phyloP scores from a whole-genome alignment of 495 filamentous ascomycete species.

The Bathelium albidoporum region DNA sequence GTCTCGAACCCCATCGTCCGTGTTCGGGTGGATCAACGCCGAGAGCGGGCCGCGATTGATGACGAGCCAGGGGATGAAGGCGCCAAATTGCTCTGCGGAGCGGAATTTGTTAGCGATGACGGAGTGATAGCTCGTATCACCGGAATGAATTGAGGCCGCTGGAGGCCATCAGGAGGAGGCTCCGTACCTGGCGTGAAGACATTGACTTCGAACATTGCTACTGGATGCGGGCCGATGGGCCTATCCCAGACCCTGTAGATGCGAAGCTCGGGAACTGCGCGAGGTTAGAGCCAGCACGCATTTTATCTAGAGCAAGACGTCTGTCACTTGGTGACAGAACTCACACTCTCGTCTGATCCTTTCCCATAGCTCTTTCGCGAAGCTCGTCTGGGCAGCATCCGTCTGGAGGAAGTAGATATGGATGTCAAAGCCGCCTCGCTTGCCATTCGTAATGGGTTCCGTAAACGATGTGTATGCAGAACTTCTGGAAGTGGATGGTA shows the following conservation, averaged over 20 bases:
- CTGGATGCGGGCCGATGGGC: constrained; percentile 71
- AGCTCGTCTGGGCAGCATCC: constrained; percentile 50
- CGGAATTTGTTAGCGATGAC: background rate
- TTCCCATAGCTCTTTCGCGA: constrained; percentile 63
- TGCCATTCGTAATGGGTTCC: constrained; percentile 27
- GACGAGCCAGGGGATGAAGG: constrained; percentile 75
- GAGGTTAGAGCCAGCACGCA: too few species aligned
- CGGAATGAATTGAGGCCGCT: background rate
- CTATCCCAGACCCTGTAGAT: constrained; percentile 69
- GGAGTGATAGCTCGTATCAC: constrained; percentile 2
- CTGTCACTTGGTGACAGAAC: constrained; percentile 15
- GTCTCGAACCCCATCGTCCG: constrained; percentile 50
- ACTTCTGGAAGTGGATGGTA: constrained; percentile 20
- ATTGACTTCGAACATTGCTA: constrained; percentile 90
- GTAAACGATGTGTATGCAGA: constrained; percentile 26
- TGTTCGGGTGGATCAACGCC: constrained; percentile 75
- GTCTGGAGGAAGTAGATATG: constrained; percentile 63
- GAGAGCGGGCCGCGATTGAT: constrained; percentile 75
- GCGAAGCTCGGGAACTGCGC: constrained; percentile 68
- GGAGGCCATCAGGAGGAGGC: background rate
- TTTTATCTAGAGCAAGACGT: too few species aligned
- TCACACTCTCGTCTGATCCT: constrained; percentile 71
- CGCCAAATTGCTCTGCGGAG: constrained; percentile 58
- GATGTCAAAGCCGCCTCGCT: constrained; percentile 51
- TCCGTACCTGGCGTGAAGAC: constrained; percentile 57